Evolutionary conservation across 2,329 filamentous ascomycete species (phyloP), one percentile per base, ranked within the genome.

Genomic region (Beauveria pseudobassiana): DNA sequence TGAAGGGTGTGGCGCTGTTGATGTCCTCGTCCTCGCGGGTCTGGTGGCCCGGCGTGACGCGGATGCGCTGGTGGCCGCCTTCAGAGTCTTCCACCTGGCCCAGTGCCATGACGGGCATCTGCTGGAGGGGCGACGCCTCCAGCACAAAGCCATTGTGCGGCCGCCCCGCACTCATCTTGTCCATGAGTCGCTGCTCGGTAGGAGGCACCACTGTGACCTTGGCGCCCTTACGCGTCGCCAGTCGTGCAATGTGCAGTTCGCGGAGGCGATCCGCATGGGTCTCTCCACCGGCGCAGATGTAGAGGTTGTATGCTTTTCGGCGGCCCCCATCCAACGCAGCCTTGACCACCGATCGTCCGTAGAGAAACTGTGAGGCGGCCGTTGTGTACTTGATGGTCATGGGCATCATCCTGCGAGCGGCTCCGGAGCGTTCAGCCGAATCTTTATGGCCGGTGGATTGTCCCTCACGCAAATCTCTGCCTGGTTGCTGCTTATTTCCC

Each of bases 61-160:
- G 72, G 68, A 91, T 90, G 53, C 82, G 34, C 78, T 0, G 77
- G 65, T 0, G 77, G 65, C 70, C 76, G 58, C 68, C 73, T 1
- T 78, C 69, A 30, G 77, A 75, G 2, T 80, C 72, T 1, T 77
- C 75, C 5, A 85, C 71, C 2, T 73, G 64, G 0, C 81, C 80
- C 4, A 96, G 77, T 18, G 80, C 77, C 34, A 77, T 80, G 49
- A 93, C 77, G 0, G 89, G 91, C 2, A 85, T 76, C 65, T 87
- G 85, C 0, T 92, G 91, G 1, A 98, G 75, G 1, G 90, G 90
- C 0, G 92, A 96, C 16, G 89, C 86, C 75, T 99, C 95, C 3
- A 99, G 82, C 18, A 98, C 80, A 67, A 88, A 87, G 52, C 93
- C 93, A 70, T 98, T 97, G 75, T 99, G 93, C 40, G 93, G 91